Conservation (phyloP, 139 green algal genomes). For the Penium margaritaceum region DNA sequence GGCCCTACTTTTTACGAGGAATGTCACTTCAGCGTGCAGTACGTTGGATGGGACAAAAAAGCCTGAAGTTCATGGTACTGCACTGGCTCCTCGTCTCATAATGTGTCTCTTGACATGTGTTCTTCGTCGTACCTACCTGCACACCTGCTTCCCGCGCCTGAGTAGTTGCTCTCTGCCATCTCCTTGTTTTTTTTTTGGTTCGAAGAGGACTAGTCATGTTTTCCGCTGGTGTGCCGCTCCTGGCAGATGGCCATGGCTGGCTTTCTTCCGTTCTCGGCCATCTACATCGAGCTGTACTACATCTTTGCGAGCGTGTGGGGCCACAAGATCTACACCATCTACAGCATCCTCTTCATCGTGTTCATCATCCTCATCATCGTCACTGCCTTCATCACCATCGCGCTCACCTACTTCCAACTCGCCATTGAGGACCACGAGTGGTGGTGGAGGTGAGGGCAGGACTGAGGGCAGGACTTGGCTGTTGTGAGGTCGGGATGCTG, state of each 20-base stretch:
- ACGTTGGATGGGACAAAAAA: no score
- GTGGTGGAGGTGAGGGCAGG: conserved; percentile 49
- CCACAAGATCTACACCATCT: conserved; percentile 79
- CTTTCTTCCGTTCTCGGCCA: conserved; percentile 66
- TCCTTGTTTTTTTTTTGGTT: not conserved
- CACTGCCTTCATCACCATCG: conserved; percentile 57
- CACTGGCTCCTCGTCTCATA: no score
- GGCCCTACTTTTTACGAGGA: no score
- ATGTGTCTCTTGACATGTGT: no score
- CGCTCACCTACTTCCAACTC: conserved; percentile 60
- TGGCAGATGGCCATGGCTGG: conserved; percentile 59
- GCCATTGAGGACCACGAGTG: conserved; percentile 55
- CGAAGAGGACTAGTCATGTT: not conserved
- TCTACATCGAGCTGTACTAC: conserved; percentile 71
- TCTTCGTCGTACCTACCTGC: no score
- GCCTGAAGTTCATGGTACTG: no score
- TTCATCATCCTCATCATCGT: conserved; percentile 61
- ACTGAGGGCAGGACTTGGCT: no score
- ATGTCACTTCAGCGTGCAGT: no score
- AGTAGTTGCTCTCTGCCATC: not conserved
- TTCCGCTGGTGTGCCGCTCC: conserved; percentile 27
- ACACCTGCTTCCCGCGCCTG: no score
- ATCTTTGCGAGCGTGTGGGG: conserved; percentile 83
- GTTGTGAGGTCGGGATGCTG: no score
- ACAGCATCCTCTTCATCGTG: conserved; percentile 60